phyloP scores from a whole-genome alignment of 495 filamentous ascomycete species.

The Aspergillus heteromorphus region DNA sequence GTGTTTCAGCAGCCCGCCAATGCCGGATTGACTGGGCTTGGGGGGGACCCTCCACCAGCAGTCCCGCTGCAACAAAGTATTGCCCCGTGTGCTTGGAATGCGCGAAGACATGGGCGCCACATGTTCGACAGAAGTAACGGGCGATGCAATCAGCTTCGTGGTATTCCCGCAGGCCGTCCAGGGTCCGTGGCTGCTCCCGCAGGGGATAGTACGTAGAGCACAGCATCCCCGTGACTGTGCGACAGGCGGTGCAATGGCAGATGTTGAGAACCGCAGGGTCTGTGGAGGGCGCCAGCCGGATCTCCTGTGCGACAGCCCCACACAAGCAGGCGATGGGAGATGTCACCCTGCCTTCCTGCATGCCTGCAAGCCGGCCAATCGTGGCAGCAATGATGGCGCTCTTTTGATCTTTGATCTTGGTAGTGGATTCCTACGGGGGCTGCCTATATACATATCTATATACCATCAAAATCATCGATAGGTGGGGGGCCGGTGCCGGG shows the following conservation, averaged over 20 bases:
- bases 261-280: conserved; percentile 35
- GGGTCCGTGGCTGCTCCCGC: conserved; percentile 24
- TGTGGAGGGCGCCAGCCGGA: conserved; percentile 28
- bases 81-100: conserved; percentile 23
- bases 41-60: conserved; percentile 29
- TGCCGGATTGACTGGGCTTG: conserved; percentile 40
- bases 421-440: background rate
- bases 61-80: conserved; percentile 41
- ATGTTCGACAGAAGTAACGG: conserved; percentile 65
- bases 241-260: conserved; percentile 63
- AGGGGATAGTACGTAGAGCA: conserved; percentile 48
- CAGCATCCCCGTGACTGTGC: conserved; percentile 53
- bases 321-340: conserved; percentile 53
- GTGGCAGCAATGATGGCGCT: background rate
- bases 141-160: conserved; percentile 39
- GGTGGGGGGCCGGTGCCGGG: no score
- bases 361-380: background rate
- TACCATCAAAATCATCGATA: no score
- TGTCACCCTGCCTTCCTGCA: conserved; percentile 10
- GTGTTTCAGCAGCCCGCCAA: conserved; percentile 43
- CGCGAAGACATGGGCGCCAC: conserved; percentile 59
- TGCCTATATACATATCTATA: no score
- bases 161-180: conserved; percentile 44
- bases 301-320: conserved; percentile 36
- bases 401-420: no score